Evolutionary conservation across 225 moss, liverwort and hornwort species (phyloP).

Genomic region (Bryum argenteum): DNA sequence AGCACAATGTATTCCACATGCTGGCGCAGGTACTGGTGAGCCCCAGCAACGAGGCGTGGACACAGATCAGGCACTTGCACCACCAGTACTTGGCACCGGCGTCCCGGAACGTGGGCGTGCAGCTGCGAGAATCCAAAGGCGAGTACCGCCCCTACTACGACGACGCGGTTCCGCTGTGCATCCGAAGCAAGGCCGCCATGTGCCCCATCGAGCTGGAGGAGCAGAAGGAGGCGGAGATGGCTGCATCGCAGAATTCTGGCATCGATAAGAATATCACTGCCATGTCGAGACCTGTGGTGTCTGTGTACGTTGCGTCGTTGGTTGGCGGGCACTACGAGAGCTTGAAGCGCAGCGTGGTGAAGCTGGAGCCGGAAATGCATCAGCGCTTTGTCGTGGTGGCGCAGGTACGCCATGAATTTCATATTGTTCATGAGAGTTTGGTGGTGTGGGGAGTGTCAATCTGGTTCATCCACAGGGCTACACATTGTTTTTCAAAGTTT

Average conservation of each 20-base stretch:
- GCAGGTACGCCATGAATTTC: conserved; percentile 29
- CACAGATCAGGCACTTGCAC: conserved; percentile 35
- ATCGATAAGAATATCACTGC: too few species aligned
- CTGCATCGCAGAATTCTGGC: too few species aligned
- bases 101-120: conserved; percentile 53
- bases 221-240: conserved; percentile 25
- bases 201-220: conserved; percentile 67
- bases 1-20: conserved; percentile 65
- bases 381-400: conserved; percentile 49
- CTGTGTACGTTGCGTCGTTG: conserved; percentile 60
- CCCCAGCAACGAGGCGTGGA: conserved; percentile 59
- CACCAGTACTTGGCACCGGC: conserved; percentile 36
- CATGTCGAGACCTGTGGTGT: conserved; percentile 30
- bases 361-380: conserved; percentile 49
- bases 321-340: conserved; percentile 52
- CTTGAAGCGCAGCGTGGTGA: conserved; percentile 42
- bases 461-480: too few species aligned
- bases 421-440: too few species aligned
- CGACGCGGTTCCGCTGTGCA: conserved; percentile 57
- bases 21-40: conserved; percentile 51
- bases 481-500: too few species aligned
- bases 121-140: conserved; percentile 70
- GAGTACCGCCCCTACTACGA: conserved; percentile 66
- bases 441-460: too few species aligned
- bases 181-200: conserved; percentile 43